Evolutionary conservation across 148 eudicot species (phyloP).

Genomic region (Amaranthus cruentus): DNA sequence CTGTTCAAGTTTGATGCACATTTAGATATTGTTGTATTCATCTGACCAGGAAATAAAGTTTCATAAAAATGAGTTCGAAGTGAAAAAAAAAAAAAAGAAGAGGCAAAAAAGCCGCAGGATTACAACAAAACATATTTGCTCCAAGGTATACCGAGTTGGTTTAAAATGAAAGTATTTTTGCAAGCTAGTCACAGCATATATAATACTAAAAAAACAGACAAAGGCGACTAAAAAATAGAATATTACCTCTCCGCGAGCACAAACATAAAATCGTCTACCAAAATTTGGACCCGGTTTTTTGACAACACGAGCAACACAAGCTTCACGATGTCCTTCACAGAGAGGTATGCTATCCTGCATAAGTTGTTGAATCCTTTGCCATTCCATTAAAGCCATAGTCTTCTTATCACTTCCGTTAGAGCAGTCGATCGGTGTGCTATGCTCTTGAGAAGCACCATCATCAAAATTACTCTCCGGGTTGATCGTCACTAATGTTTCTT

Average conservation of each 20-base stretch:
- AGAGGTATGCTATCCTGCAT: conserved; percentile 91
- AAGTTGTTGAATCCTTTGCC: conserved; percentile 88
- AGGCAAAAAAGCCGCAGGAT: background rate
- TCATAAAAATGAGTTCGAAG: background rate
- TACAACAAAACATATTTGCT: background rate
- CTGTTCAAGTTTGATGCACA: conserved; percentile 31
- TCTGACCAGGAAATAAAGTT: background rate
- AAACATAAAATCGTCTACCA: conserved; percentile 86
- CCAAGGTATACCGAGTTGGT: background rate
- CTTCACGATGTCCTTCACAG: conserved; percentile 87
- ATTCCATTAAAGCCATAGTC: conserved; percentile 58
- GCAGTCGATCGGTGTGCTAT: conserved; percentile 16
- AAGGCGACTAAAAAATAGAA: background rate
- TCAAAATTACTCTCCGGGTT: conserved; percentile 19
- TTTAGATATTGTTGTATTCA: background rate
- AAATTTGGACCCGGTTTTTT: conserved; percentile 81
- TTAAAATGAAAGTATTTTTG: background rate
- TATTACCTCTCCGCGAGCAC: conserved; percentile 94
- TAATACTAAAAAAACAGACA: background rate
- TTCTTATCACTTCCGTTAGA: conserved; percentile 45
- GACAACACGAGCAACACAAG: conserved; percentile 83
- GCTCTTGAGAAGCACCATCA: conserved; percentile 31
- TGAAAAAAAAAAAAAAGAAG: background rate
- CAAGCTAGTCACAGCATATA: background rate
- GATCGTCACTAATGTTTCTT: conserved; percentile 19